Conservation (phyloP, 805 yeast species). For the Sugiyamaella qingdaonensis region DNA sequence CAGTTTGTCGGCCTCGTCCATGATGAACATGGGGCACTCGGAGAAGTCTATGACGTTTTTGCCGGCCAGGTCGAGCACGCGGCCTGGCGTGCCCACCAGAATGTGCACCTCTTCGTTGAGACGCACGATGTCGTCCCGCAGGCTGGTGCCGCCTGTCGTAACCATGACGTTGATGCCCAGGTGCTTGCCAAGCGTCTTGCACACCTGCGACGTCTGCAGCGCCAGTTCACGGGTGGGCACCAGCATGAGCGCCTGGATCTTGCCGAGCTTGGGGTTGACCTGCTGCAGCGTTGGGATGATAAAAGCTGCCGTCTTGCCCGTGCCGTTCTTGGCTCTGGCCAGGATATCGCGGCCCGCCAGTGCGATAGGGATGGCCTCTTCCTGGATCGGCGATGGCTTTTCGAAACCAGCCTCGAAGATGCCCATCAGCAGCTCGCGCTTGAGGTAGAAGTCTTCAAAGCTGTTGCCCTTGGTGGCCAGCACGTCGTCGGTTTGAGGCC, state of each 20-base stretch:
- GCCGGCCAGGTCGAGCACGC: slow-evolving; percentile 90
- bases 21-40: slow-evolving; percentile 80
- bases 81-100: slow-evolving; percentile 96
- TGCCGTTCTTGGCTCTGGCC: slow-evolving; percentile 97
- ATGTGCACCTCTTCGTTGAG: slow-evolving; percentile 90
- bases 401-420: slow-evolving; percentile 98
- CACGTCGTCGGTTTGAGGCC: slow-evolving; percentile 97
- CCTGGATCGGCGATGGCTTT: slow-evolving; percentile 96
- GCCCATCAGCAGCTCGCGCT: slow-evolving; percentile 94
- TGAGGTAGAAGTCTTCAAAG: slow-evolving; percentile 87
- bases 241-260: slow-evolving; percentile 86
- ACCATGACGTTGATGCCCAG: slow-evolving; percentile 92
- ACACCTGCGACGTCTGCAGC: slow-evolving; percentile 94
- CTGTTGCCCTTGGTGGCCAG: slow-evolving; percentile 82
- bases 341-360: slow-evolving; percentile 91
- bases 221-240: slow-evolving; percentile 99
- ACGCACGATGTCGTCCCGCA: slow-evolving; percentile 91
- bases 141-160: slow-evolving; percentile 94
- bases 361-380: slow-evolving; percentile 94
- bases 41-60: slow-evolving; percentile 83
- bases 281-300: slow-evolving; percentile 89
- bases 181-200: slow-evolving; percentile 91
- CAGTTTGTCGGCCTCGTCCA: slow-evolving; percentile 99
- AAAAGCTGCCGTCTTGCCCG: slow-evolving; percentile 98
- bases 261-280: slow-evolving; percentile 74